These are phyloP conservation scores for Euphorbia celastroides DNA, from an alignment of 441 rosid genomes.

Conservation along the genomic window DNA sequence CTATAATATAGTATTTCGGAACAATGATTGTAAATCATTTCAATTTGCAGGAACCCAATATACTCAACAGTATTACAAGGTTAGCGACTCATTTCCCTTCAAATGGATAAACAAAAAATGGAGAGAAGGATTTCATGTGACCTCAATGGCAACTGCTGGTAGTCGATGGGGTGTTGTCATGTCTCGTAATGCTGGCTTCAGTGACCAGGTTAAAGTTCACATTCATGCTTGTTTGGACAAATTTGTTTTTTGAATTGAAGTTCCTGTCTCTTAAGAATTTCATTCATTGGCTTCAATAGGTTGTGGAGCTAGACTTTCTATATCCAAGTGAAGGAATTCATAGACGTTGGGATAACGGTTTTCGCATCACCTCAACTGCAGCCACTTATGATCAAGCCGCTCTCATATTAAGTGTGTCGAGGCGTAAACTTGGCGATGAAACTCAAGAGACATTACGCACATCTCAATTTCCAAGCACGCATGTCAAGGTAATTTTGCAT, in stretches of 20 bases:
- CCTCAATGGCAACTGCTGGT: conserved; percentile 99
- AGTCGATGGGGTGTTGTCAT: conserved; percentile 98
- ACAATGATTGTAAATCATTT: conserved; percentile 2
- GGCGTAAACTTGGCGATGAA: conserved; percentile 85
- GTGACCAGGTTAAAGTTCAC: conserved; percentile 64
- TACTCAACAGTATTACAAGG: conserved; percentile 97
- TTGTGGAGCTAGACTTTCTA: conserved; percentile 95
- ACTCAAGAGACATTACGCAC: conserved; percentile 96
- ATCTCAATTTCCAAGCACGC: conserved; percentile 95
- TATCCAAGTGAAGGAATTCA: conserved; percentile 99
- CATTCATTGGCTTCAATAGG: conserved; percentile 37
- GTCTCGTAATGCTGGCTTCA: conserved; percentile 99
- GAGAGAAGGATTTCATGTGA: conserved; percentile 98
- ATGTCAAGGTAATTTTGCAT: conserved; percentile 65
- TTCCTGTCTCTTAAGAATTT: neutral
- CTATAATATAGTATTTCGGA: neutral
- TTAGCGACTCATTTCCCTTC: conserved; percentile 93
- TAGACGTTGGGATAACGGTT: conserved; percentile 94
- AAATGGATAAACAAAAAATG: conserved; percentile 99
- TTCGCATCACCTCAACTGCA: conserved; percentile 86
- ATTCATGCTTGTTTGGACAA: neutral
- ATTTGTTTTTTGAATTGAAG: too few relatives aligned
- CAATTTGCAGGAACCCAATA: conserved; percentile 71
- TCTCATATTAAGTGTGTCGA: conserved; percentile 87
- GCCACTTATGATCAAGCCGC: conserved; percentile 95